phyloP scores from a whole-genome alignment of 331 rosid genomes.

The Acacia pycnantha region DNA sequence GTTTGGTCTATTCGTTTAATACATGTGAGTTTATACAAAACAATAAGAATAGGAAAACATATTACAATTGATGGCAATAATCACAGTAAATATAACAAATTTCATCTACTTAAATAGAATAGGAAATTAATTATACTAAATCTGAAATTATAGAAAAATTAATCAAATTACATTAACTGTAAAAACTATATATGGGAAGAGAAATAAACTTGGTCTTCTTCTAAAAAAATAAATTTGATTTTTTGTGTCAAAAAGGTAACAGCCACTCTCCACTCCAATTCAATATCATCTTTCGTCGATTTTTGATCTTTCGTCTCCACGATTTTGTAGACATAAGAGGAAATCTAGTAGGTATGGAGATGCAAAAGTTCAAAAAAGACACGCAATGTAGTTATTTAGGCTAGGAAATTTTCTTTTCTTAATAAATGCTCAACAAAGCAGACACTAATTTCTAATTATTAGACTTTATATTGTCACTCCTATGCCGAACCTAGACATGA shows the following conservation, averaged over 20 bases:
- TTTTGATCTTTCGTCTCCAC: neutral
- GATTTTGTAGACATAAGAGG: neutral
- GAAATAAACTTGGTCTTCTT: neutral
- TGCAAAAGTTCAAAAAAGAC: neutral
- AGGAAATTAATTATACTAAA: neutral
- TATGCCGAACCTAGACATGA: neutral
- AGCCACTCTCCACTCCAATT: neutral
- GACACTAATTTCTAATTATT: neutral
- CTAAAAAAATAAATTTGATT: neutral
- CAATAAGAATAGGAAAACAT: neutral
- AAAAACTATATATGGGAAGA: neutral
- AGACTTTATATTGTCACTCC: neutral
- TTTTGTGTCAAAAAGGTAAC: neutral
- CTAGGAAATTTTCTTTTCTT: neutral
- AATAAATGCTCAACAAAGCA: neutral
- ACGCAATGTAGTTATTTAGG: neutral
- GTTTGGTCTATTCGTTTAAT: neutral
- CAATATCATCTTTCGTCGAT: neutral
- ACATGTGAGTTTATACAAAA: neutral
- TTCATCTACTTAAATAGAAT: neutral
- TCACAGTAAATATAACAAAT: neutral
- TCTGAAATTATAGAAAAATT: neutral
- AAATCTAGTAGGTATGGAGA: neutral
- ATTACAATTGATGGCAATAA: neutral
- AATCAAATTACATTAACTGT: neutral